Evolutionary conservation across 108 stramenopile genomes (phyloP).

Genomic region (Ochromonas danica): DNA sequence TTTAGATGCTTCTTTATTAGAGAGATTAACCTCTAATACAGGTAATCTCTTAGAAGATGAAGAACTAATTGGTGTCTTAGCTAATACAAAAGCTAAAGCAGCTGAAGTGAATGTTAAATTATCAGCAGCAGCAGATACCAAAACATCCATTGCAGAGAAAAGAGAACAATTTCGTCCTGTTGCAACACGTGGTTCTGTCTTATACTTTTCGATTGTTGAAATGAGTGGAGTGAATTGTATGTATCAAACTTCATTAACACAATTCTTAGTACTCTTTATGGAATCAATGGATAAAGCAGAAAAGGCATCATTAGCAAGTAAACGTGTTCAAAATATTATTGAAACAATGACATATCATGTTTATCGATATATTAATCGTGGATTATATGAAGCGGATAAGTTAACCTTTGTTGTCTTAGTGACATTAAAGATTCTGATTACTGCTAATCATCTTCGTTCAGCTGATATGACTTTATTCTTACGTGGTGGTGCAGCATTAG

Average conservation of each 20-base stretch:
- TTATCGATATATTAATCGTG: constrained; percentile 84
- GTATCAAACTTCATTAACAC: constrained; percentile 84
- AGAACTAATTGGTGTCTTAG: constrained; percentile 78
- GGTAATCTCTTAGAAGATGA: constrained; percentile 83
- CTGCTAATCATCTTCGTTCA: constrained; percentile 65
- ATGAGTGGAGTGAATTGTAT: constrained; percentile 78
- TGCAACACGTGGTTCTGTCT: constrained; percentile 76
- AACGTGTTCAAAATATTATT: constrained; percentile 79
- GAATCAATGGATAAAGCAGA: constrained; percentile 78
- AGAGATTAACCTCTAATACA: constrained; percentile 75
- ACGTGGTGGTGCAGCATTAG: constrained; percentile 79
- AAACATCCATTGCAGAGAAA: constrained; percentile 77
- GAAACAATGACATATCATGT: constrained; percentile 84
- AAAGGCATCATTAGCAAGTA: constrained; percentile 72
- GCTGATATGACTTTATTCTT: constrained; percentile 73
- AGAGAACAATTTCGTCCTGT: constrained; percentile 84
- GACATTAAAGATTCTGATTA: constrained; percentile 80
- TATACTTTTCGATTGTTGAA: constrained; percentile 86
- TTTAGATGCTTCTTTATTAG: constrained; percentile 75
- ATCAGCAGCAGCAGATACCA: constrained; percentile 76
- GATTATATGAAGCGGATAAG: constrained; percentile 83
- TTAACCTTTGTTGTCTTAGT: constrained; percentile 77
- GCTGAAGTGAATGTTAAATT: constrained; percentile 82
- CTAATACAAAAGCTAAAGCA: constrained; percentile 83
- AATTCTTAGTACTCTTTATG: constrained; percentile 81